Base-by-base conservation (phyloP, 352 stramenopile species). In the Globisporangium uncinulatum region DNA sequence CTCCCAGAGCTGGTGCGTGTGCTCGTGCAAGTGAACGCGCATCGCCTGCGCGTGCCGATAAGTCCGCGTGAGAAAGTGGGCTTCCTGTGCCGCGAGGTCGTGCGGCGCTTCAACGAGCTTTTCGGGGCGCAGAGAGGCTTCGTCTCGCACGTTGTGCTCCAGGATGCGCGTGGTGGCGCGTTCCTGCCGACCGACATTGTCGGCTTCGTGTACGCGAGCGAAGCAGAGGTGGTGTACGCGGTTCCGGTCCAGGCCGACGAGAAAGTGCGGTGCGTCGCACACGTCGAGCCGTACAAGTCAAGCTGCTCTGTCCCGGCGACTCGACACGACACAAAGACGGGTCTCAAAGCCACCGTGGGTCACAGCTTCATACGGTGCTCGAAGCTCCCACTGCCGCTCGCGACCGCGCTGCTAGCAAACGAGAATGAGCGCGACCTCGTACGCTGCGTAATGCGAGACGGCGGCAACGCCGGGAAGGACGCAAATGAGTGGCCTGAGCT, bases 371-470 rank as follows among this genome's bases (percentile, higher is more conserved):
- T 53, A 0, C 57, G 58, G 13, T 86, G 64, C 31, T 86, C 76
- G 47, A 81, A 78, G 62, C 34, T 89, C 1, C 79, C 79, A 15
- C 53, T 89, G 1, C 76, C 79, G 19, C 68, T 89, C 13, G 75
- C 57, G 1, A 68, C 87, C 32, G 74, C 73, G 17, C 60, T 89
- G 29, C 70, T 89, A 8, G 76, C 79, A n/a, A 89, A 87, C 51
- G 79, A 85, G 51, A 75, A 54, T 7, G 76, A 89, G 54, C 69
- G 76, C 1, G 67, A 85, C 3, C 64, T 89, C 24, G 65, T 86
- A 34, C 63, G 58, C 21, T 74, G 55, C 6, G 59, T 74, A 0
- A 21, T 79, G 45, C 71, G 63, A 11, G 62, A 68, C 15, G 66
- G 58, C 34, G 55, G 58, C 51, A 60, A 60, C 45, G 57, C 53